Base-by-base conservation (phyloP, 177 flowering plant genomes). In the Telopea speciosissima region DNA sequence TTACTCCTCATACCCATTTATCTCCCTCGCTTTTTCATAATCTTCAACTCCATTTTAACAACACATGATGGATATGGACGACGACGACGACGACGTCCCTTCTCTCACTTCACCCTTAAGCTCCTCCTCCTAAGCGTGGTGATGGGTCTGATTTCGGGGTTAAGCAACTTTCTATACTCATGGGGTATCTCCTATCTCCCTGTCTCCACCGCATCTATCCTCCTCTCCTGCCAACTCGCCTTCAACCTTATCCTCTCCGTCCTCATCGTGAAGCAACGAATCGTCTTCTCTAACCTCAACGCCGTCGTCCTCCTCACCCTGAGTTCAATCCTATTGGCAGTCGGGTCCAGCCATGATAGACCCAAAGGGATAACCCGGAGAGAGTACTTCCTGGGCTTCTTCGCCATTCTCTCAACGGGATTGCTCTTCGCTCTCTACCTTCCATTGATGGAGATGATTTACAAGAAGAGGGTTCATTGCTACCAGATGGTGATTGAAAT, bases 171-270 rank as follows among this genome's bases (percentile, higher is more conserved):
- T 23, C 77, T 87, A 11, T 85, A 75, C 78, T 89, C 97, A 0
- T 87, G 88, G 89, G 94, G 94, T 0, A 86, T 75, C 13, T 89
- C 90, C 3, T 92, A 88, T 70, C 81, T 92, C 9, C 84, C 97
- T 0, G 85, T 89, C 7, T 89, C 96, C 0, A 92, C 93, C 1
- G 76, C 90, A 0, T 83, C 96, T 23, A 87, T 92, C 33, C 84
- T 92, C 25, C 73, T 88, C 0, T 92, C 96, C 0, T 74, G 88
- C 17, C 96, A 90, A 56, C 79, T 92, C 8, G 85, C 81, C 17
- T 92, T 90, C 86, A 92, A 80, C 31, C 90, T 90, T 69, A 44
- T 90, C 24, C 79, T 90, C 73, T 87, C 94, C 9, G 81, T 81
- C 0, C 36, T 90, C 72, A 83, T 92, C 26, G 97, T 88, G 24